These are phyloP conservation scores for Pyrus pyrifolia DNA, from an alignment of 306 rosid genomes.

Conservation along the genomic window DNA sequence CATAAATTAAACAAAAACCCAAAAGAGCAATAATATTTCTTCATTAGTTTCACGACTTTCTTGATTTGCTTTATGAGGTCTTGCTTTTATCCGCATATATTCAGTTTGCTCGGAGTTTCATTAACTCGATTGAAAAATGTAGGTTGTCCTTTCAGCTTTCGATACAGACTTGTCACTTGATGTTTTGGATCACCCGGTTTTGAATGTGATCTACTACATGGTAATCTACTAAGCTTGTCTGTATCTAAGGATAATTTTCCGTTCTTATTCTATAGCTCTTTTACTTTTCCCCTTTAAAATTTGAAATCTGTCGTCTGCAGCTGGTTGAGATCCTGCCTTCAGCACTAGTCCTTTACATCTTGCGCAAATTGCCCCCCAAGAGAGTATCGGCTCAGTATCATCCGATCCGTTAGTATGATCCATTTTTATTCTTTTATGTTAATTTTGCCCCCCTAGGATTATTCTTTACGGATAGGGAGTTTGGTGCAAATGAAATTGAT, in stretches of 20 bases:
- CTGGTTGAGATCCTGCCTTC: constrained; percentile 93
- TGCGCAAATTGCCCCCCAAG: constrained; percentile 91
- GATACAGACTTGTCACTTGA: constrained; percentile 76
- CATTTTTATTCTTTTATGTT: constrained; percentile 23
- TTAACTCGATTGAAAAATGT: constrained; percentile 26
- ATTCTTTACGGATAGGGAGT: constrained; percentile 18
- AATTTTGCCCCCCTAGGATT: constrained; percentile 19
- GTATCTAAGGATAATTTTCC: not conserved
- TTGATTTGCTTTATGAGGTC: constrained; percentile 10
- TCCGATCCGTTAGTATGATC: constrained; percentile 47
- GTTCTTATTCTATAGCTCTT: not conserved
- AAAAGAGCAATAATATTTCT: not conserved
- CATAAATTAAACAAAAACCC: not conserved
- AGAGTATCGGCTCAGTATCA: constrained; percentile 90
- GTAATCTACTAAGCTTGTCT: constrained; percentile 35
- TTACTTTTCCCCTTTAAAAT: not conserved
- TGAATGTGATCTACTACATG: constrained; percentile 76
- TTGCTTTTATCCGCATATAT: constrained; percentile 11
- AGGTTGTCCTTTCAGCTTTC: constrained; percentile 71
- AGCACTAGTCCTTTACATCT: constrained; percentile 79
- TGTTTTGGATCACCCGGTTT: constrained; percentile 54
- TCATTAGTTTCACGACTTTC: not conserved
- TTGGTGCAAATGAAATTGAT: constrained; percentile 23
- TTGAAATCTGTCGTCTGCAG: constrained; percentile 36
- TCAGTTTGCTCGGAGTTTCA: not conserved